Conservation (phyloP, 495 filamentous ascomycete species). For the Glarea lozoyensis region DNA sequence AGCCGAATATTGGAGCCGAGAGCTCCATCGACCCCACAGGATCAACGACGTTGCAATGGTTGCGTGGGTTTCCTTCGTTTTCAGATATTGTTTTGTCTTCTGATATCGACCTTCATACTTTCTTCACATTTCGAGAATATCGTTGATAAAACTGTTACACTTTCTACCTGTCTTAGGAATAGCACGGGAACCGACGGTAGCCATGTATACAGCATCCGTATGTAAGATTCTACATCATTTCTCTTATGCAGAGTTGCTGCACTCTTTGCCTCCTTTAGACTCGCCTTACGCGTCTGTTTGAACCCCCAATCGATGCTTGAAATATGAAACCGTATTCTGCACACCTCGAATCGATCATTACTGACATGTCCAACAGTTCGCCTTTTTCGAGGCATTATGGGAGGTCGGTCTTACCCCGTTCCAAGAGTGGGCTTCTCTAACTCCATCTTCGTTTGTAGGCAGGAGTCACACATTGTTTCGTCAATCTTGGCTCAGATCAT, state of each 20-base stretch:
- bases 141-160: not conserved
- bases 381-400: slow-evolving; percentile 94
- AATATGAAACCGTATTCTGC: not conserved
- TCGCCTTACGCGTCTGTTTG: too few relatives aligned
- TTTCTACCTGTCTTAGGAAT: not conserved
- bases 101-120: too few relatives aligned
- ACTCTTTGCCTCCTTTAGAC: too few relatives aligned
- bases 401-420: slow-evolving; percentile 32
- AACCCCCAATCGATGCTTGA: not conserved
- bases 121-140: too few relatives aligned
- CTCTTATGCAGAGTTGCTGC: too few relatives aligned
- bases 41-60: too few relatives aligned
- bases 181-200: not conserved
- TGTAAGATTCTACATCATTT: too few relatives aligned
- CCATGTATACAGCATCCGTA: slow-evolving; percentile 3
- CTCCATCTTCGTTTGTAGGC: slow-evolving; percentile 41
- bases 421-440: not conserved
- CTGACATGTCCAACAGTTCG: slow-evolving; percentile 33
- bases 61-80: too few relatives aligned
- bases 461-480: slow-evolving; percentile 83
- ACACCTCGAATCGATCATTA: not conserved
- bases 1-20: too few relatives aligned
- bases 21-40: too few relatives aligned
- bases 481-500: slow-evolving; percentile 62
- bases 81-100: too few relatives aligned